Percentiles rank a stretch among this genome's conserved stretches.
These are phyloP conservation scores for Spathaspora girioi DNA, from an alignment of 805 yeast genomes.

Conservation along the genomic window DNA sequence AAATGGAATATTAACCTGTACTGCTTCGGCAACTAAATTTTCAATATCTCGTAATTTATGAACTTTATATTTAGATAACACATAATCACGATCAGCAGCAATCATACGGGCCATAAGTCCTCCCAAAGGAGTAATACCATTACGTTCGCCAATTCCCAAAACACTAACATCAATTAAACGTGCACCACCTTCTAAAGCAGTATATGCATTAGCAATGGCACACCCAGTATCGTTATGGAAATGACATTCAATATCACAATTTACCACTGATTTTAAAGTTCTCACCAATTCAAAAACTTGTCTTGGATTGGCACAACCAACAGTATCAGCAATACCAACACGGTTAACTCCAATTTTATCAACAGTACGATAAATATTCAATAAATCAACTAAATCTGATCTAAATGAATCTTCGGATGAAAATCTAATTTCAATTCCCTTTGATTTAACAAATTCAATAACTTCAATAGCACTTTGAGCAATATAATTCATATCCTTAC, in stretches of 20 bases:
- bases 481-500: slow-evolving; percentile 59
- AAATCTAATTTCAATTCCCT: slow-evolving; percentile 57
- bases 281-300: slow-evolving; percentile 58
- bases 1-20: slow-evolving; percentile 56
- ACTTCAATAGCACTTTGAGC: slow-evolving; percentile 57
- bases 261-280: slow-evolving; percentile 53
- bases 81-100: slow-evolving; percentile 58
- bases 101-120: slow-evolving; percentile 64
- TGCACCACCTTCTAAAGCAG: slow-evolving; percentile 63
- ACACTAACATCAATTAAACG: slow-evolving; percentile 56
- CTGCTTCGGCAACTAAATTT: slow-evolving; percentile 56
- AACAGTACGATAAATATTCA: slow-evolving; percentile 55
- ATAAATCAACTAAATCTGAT: slow-evolving; percentile 56
- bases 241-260: slow-evolving; percentile 59
- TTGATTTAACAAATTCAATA: slow-evolving; percentile 56
- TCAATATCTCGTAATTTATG: slow-evolving; percentile 55
- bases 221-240: slow-evolving; percentile 65
- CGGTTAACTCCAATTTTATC: slow-evolving; percentile 60
- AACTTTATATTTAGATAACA: slow-evolving; percentile 53
- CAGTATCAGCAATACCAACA: slow-evolving; percentile 63
- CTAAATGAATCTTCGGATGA: slow-evolving; percentile 59
- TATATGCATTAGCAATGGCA: slow-evolving; percentile 61
- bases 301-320: slow-evolving; percentile 63
- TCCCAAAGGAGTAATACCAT: slow-evolving; percentile 60
- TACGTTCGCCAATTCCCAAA: slow-evolving; percentile 61